phyloP scores from a whole-genome alignment of 495 filamentous ascomycete species.

The Astrothelium macrocarpum region DNA sequence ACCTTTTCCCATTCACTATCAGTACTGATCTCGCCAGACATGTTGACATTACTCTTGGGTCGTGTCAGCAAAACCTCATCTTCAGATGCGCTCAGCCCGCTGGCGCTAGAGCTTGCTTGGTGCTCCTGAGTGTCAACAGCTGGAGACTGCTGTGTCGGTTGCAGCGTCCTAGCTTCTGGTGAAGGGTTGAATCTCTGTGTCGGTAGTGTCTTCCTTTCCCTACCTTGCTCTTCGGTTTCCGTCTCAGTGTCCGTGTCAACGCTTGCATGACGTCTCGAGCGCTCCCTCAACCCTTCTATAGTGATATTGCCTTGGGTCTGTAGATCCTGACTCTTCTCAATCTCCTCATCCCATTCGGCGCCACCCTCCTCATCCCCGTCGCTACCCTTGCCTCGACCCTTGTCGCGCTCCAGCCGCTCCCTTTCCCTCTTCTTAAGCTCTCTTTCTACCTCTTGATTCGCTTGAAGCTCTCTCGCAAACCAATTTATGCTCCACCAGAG shows the following conservation, averaged over 20 bases:
- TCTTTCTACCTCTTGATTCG: constrained; percentile 51
- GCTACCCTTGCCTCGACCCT: constrained; percentile 24
- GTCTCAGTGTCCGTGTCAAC: not conserved
- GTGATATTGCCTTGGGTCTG: not conserved
- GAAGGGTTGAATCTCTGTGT: constrained; percentile 9
- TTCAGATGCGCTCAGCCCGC: constrained; percentile 17
- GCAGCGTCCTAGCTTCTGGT: not conserved
- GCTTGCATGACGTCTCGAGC: constrained; percentile 5
- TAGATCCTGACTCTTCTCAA: constrained; percentile 14
- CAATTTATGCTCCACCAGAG: constrained; percentile 94
- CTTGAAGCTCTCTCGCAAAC: constrained; percentile 75
- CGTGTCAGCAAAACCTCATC: constrained; percentile 2
- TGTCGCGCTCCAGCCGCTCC: constrained; percentile 23
- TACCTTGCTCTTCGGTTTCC: constrained; percentile 5
- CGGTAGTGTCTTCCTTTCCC: constrained; percentile 8
- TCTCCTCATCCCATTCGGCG: constrained; percentile 29
- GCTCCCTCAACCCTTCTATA: constrained; percentile 11
- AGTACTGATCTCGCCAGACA: constrained; percentile 30
- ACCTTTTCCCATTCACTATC: constrained; percentile 41
- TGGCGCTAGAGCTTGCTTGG: not conserved
- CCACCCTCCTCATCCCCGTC: constrained; percentile 28
- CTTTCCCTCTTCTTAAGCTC: constrained; percentile 34
- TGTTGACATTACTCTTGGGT: not conserved
- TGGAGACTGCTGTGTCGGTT: constrained; percentile 1
- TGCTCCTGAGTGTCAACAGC: constrained; percentile 6